Conservation (phyloP, 371 early-diverging fungal species). For the Mucor piriformis region DNA sequence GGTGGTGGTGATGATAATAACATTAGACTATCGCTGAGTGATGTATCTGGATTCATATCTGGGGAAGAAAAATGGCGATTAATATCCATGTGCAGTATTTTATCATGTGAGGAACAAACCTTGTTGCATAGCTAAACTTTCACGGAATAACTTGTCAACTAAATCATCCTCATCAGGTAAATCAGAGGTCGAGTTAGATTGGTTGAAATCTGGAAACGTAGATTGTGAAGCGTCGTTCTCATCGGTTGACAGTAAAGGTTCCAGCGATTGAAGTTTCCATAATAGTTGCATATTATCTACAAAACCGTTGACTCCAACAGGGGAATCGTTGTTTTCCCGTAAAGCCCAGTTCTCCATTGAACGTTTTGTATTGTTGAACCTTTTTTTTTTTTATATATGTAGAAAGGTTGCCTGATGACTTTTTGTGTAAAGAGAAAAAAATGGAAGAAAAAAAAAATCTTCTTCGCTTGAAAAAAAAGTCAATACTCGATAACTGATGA, state of each 20-base stretch:
- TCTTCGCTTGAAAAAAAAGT: not conserved
- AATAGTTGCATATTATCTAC: constrained; percentile 29
- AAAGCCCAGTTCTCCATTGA: constrained; percentile 34
- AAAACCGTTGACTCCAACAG: constrained; percentile 31
- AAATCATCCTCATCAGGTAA: constrained; percentile 37
- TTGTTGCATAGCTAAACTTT: constrained; percentile 34
- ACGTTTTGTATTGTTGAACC: not conserved
- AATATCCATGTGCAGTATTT: not conserved
- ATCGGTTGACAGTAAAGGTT: constrained; percentile 22
- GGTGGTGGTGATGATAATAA: constrained; percentile 20
- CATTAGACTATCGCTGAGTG: constrained; percentile 4
- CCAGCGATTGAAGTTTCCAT: constrained; percentile 32
- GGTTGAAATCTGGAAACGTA: constrained; percentile 28
- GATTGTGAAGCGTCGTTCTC: constrained; percentile 19
- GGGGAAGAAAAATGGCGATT: no score
- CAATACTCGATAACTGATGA: not conserved
- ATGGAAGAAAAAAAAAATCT: not conserved
- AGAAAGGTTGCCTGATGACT: constrained; percentile 1
- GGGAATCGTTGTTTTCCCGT: constrained; percentile 27
- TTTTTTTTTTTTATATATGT: not conserved
- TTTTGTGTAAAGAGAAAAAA: not conserved
- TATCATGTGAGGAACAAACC: not conserved
- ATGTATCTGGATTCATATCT: not conserved
- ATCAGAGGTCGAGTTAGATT: constrained; percentile 36
- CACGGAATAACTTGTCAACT: constrained; percentile 40